Base-by-base conservation (phyloP, 2,329 filamentous ascomycete genomes). In the Xylaria polymorpha region DNA sequence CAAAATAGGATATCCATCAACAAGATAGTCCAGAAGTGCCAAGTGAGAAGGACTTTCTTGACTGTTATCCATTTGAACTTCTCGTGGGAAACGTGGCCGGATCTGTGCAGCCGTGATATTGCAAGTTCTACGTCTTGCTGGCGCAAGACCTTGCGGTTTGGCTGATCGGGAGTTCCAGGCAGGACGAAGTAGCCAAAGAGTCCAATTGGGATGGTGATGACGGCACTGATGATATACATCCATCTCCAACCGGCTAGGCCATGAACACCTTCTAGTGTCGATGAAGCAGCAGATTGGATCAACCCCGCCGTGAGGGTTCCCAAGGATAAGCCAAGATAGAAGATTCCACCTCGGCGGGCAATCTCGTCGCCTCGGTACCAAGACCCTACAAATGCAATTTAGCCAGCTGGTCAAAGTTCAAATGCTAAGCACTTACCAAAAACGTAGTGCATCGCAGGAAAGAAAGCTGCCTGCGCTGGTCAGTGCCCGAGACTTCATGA, bases 1-100 rank as follows among this genome's bases (percentile, higher is more conserved):
- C 85, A 89, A 77, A 89, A 89, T 29, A 89, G 80, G 10, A 87
- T 80, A 57, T 87, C 84, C 43, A 87, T 79, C 1, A 85, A 67
- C 0, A 88, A 77, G 10, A 89, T 76, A 0, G 82, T 78, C 81
- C 84, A 89, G 59, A 89, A 83, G 18, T 83, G 83, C 72, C 81
- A 82, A 44, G 81, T 83, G 5, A 72, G 74, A 1, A 81, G 67
- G 10, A 87, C 77, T 3, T 66, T 58, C 41, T 64, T 68, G 41
- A 72, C 15, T 25, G 53, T 69, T 25, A 41, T 39, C 41, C 76
- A 65, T 5, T 78, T 74, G 66, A 83, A 77, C 55, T 79, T 81
- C 15, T 81, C 80, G 1, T 78, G 75, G 12, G 79, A 76, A 1
- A 74, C 72, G 68, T 86, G 83, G 1, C 85, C 82, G 2, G 80